Percentiles rank a stretch among this genome's conserved stretches.
These are phyloP conservation scores for Talaromyces sp. DNA, from an alignment of 2,329 filamentous ascomycete genomes.

Conservation along the genomic window DNA sequence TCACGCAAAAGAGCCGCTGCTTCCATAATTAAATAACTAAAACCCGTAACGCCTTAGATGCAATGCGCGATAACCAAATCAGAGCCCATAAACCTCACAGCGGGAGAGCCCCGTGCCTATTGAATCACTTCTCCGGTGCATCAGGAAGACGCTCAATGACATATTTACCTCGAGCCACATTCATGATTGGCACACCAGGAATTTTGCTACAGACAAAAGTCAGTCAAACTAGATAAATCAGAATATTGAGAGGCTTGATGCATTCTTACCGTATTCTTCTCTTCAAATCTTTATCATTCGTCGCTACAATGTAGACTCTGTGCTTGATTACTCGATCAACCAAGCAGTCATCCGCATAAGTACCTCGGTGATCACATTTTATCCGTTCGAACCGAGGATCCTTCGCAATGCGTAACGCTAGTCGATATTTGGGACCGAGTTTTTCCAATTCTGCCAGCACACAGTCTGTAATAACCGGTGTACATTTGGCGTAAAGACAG, in stretches of 20 bases:
- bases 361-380: slow-evolving; percentile 86
- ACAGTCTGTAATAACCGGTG: slow-evolving; percentile 80
- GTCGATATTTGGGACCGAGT: slow-evolving; percentile 79
- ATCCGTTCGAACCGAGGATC: slow-evolving; percentile 86
- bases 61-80: neutral
- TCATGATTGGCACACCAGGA: slow-evolving; percentile 66
- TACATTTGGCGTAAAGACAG: slow-evolving; percentile 85
- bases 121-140: slow-evolving; percentile 33
- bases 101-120: neutral
- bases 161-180: slow-evolving; percentile 84
- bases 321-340: slow-evolving; percentile 69
- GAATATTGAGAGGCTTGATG: neutral
- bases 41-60: slow-evolving; percentile 3
- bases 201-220: slow-evolving; percentile 55
- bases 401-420: slow-evolving; percentile 79
- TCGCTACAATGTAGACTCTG: slow-evolving; percentile 75
- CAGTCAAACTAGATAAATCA: neutral
- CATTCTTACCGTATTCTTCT: slow-evolving; percentile 60
- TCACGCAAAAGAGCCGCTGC: neutral
- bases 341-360: slow-evolving; percentile 82
- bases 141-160: slow-evolving; percentile 88
- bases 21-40: neutral
- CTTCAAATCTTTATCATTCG: slow-evolving; percentile 70
- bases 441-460: slow-evolving; percentile 85
- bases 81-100: neutral